These are phyloP conservation scores for Epicoccum sorghinum DNA, from an alignment of 2,329 filamentous ascomycete genomes.

Conservation along the genomic window DNA sequence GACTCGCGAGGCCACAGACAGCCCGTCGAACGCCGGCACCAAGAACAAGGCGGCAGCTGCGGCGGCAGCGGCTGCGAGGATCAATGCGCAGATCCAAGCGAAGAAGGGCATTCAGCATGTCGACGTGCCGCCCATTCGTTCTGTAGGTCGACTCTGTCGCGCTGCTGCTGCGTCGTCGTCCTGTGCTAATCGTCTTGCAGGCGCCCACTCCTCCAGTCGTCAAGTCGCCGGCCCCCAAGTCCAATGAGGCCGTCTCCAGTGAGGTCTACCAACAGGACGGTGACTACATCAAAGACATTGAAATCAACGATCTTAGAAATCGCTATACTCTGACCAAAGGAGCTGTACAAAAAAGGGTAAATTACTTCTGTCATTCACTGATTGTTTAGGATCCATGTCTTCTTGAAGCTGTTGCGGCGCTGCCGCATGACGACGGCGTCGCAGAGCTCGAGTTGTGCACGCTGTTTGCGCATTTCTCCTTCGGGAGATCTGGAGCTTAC, in stretches of 20 bases:
- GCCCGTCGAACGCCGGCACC: constrained; percentile 52
- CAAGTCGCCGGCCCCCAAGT: constrained; percentile 61
- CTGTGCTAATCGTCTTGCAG: constrained; percentile 30
- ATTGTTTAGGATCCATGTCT: constrained; percentile 60
- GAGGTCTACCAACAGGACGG: constrained; percentile 95
- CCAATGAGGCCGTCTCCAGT: constrained; percentile 61
- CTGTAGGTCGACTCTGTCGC: constrained; percentile 51
- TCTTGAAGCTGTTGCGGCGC: constrained; percentile 35
- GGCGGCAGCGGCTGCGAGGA: constrained; percentile 72
- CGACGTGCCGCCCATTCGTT: constrained; percentile 80
- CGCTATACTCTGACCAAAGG: constrained; percentile 97
- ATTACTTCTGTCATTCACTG: constrained; percentile 74
- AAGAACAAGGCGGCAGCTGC: constrained; percentile 73
- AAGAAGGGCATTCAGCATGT: constrained; percentile 91
- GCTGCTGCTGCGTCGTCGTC: neutral
- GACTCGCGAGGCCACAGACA: constrained; percentile 55
- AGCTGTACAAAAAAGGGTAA: constrained; percentile 99
- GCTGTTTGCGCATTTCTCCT: constrained; percentile 43
- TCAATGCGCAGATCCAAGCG: constrained; percentile 55
- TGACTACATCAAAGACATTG: constrained; percentile 98
- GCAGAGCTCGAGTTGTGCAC: constrained; percentile 28
- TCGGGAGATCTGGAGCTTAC: constrained; percentile 56
- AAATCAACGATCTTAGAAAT: constrained; percentile 97
- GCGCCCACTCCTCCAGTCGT: constrained; percentile 57
- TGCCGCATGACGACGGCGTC: constrained; percentile 65